Percentiles rank a stretch among this genome's conserved stretches.
Conservation (phyloP, 2,329 filamentous ascomycete genomes). For the Pyrenochaeta sp. region DNA sequence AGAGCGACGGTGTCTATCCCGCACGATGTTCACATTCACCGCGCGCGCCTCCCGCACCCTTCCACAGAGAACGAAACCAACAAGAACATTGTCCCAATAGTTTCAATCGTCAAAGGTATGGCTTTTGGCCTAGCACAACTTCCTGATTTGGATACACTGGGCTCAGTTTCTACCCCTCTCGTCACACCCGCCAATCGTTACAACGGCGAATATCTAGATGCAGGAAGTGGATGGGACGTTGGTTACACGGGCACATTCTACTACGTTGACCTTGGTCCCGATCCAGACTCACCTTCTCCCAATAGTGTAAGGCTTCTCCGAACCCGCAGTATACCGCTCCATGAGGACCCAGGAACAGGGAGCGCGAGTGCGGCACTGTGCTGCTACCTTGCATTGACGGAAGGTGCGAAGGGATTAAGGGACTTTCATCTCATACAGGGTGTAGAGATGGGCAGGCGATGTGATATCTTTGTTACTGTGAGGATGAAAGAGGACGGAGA, state of each 20-base stretch:
- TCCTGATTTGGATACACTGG: conserved; percentile 61
- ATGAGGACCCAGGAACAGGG: conserved; percentile 60
- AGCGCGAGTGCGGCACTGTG: conserved; percentile 57
- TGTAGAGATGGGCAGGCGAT: conserved; percentile 59
- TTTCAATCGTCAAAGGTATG: conserved; percentile 73
- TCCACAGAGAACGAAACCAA: conserved; percentile 23
- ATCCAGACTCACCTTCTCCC: conserved; percentile 11
- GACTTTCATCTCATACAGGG: conserved; percentile 56
- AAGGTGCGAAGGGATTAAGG: conserved; percentile 13
- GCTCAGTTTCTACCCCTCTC: conserved; percentile 48
- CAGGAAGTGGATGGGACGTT: conserved; percentile 58
- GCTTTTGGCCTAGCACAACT: conserved; percentile 71
- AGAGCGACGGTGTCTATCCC: conserved; percentile 67
- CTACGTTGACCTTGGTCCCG: conserved; percentile 65
- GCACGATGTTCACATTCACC: conserved; percentile 71
- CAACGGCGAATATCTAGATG: conserved; percentile 38
- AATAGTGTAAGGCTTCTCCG: conserved; percentile 50
- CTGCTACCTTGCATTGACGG: conserved; percentile 49
- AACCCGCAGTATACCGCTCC: conserved; percentile 65
- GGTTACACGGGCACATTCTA: conserved; percentile 57
- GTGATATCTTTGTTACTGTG: conserved; percentile 57
- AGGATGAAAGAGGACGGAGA: conserved; percentile 44
- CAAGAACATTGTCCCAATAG: conserved; percentile 33
- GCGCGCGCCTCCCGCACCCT: conserved; percentile 45
- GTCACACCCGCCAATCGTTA: conserved; percentile 41